Evolutionary conservation across 192 early-diverging fungal genomes (phyloP).

Genomic region (Gamsiella multidivaricata): DNA sequence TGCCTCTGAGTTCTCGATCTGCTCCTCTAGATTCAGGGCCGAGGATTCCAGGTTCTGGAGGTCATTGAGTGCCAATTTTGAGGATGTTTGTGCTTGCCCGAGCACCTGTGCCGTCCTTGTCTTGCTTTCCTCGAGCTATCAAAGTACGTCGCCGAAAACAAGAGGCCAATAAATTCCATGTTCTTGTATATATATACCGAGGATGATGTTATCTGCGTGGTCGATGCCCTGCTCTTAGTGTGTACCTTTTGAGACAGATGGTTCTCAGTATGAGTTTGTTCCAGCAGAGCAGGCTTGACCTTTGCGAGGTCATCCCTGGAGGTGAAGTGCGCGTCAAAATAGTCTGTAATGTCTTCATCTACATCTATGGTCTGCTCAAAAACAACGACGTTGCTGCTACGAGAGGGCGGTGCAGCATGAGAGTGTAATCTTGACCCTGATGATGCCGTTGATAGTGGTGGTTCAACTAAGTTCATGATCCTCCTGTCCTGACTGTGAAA

Average conservation of each 20-base stretch:
- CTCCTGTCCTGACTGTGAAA: background rate
- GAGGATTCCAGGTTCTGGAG: constrained; percentile 35
- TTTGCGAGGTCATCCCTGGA: constrained; percentile 51
- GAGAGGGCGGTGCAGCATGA: background rate
- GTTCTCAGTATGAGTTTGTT: constrained; percentile 17
- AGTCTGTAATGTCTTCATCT: constrained; percentile 52
- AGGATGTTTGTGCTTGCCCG: constrained; percentile 20
- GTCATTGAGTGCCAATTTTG: constrained; percentile 11
- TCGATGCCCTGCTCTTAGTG: background rate
- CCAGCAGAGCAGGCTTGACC: constrained; percentile 26
- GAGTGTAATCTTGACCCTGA: background rate
- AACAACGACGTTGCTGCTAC: constrained; percentile 40
- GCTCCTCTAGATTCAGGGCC: constrained; percentile 37
- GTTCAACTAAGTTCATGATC: background rate
- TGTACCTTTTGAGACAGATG: constrained; percentile 39
- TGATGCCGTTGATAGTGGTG: background rate
- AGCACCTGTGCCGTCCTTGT: constrained; percentile 15
- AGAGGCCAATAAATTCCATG: too few species aligned
- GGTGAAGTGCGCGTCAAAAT: constrained; percentile 48
- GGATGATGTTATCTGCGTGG: too few species aligned
- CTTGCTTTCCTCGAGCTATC: constrained; percentile 41
- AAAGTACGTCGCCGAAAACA: too few species aligned
- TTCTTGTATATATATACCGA: too few species aligned
- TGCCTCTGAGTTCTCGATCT: constrained; percentile 37
- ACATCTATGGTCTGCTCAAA: constrained; percentile 52